Evolutionary conservation across 257 asterid species (phyloP), one percentile per base, ranked within the genome.

Genomic region (Solanum rostratum): DNA sequence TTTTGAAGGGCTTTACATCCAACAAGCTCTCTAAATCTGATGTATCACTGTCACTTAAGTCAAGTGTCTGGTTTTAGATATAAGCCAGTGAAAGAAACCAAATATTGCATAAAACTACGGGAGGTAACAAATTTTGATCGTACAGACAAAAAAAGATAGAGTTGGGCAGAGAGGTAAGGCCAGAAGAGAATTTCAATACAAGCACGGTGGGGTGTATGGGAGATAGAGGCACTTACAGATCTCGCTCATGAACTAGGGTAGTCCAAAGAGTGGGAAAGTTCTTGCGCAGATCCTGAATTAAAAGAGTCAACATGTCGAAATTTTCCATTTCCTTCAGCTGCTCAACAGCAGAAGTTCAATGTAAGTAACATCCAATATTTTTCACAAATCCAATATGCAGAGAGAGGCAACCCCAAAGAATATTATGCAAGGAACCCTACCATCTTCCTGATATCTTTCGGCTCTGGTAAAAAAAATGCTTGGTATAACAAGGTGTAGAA

Each of bases 261-360:
- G 95, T 98, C 98, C 94, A 93, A n/a, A 95, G 92, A 78, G 97
- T 93, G 7, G 98, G 99, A 86, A 91, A 95, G 84, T 89, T 89
- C 88, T 93, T 93, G 94, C 99, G 92, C 98, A 95, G 93, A 89
- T 95, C 98, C 86, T 96, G 98, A 90, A 96, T 92, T 85, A 91
- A 92, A 55, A 95, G 95, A 71, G 98, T 96, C 86, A 95, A 84
- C 98, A 95, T 92, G 91, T 96, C 98, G 29, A 88, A 91, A 80
- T 95, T 98, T 87, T 95, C 97, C 99, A 96, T 93, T 76, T 93
- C 98, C 92, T 93, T 95, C 91, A 96, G 92, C 99, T 96, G 95
- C 69, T 89, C 62, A 89, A 82, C 63, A 19, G n/a, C 90, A 88
- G 69, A 83, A 45, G 85, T 46, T 45, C 55, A 82, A 68, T 68